phyloP scores from a whole-genome alignment of 176 grass and related monocot genomes.

The Oryza nivara region DNA sequence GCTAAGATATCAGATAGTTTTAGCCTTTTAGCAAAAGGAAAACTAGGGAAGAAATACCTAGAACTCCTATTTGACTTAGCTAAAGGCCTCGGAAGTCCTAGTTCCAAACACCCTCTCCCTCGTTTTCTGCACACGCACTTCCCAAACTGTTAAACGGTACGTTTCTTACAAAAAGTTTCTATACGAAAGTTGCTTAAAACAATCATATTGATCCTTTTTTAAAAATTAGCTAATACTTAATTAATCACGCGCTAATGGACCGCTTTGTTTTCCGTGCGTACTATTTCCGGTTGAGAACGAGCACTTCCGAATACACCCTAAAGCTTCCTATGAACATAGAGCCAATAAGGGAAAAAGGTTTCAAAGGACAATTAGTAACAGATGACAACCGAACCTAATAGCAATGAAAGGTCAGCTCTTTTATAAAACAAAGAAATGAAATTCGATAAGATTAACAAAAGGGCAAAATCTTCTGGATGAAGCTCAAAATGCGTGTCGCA shows the following conservation, averaged over 20 bases:
- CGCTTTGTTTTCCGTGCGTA: no score
- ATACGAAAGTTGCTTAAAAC: no score
- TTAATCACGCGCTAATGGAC: accelerated
- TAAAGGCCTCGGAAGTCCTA: no score
- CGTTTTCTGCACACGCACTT: no score
- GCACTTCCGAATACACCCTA: no score
- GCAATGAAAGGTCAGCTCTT: neutral
- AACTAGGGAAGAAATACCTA: neutral
- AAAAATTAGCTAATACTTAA: no score
- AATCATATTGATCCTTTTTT: no score
- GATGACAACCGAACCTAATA: neutral
- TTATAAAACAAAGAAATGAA: neutral
- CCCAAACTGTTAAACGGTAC: accelerated
- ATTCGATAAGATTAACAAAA: neutral
- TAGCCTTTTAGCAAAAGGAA: neutral
- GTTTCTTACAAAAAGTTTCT: no score
- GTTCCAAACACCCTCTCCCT: no score
- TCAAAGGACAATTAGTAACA: neutral
- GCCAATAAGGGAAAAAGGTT: neutral
- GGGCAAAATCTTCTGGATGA: neutral
- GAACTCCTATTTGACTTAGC: no score
- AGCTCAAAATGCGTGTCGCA: neutral
- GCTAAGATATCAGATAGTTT: neutral
- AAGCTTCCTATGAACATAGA: no score
- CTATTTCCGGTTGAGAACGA: no score